Evolutionary conservation across 169 alveolate species (phyloP), one percentile per base, ranked within the genome.

Genomic region (Prorocentrum cordatum): DNA sequence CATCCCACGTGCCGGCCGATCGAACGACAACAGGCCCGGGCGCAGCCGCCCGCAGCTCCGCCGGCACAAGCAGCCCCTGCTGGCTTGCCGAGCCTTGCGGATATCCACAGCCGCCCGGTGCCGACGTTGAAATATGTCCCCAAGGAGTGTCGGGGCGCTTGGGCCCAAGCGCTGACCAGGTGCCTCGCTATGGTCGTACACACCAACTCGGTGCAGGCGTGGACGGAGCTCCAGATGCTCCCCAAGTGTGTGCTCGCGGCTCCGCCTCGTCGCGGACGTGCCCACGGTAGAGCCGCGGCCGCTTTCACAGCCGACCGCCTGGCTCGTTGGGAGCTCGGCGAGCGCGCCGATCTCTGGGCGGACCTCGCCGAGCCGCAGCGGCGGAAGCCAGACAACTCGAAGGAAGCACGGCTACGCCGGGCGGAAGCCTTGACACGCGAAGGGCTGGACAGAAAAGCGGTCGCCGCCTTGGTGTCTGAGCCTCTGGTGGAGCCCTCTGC

Each of bases 1-100:
- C 80, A 39, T 38, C 26, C 62, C 24, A 68, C 80, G 0, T 68
- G 59, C 80, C 47, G 80, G 62, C 80, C 80, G n/a, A n/a, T n/a
- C n/a, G n/a, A n/a, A n/a, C n/a, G n/a, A n/a, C n/a, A n/a, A 0
- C 16, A n/a, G 2, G 80, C 80, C 42, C 61, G 80, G 12, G 80
- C 80, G 0, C 36, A 54, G 3, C 50, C 35, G 9, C 58, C 58
- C 54, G 35, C 38, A 7, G 79, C 32, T 0, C 59, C 31, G 32
- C 59, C 10, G 20, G 36, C 54, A 9, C 79, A 58, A 14, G 61
- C 62, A 1, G 36, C 61, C 2, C 39, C 33, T 7, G 16, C 24
- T 12, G 38, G 7, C 29, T 26, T 68, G 80, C 80, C 80, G 0
- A 38, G 38, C 62, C 20, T 68, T 26, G 80, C n/a, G 2, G 80